phyloP scores from a whole-genome alignment of 2,329 filamentous ascomycete species.

The Hymenoscyphus fraxineus region DNA sequence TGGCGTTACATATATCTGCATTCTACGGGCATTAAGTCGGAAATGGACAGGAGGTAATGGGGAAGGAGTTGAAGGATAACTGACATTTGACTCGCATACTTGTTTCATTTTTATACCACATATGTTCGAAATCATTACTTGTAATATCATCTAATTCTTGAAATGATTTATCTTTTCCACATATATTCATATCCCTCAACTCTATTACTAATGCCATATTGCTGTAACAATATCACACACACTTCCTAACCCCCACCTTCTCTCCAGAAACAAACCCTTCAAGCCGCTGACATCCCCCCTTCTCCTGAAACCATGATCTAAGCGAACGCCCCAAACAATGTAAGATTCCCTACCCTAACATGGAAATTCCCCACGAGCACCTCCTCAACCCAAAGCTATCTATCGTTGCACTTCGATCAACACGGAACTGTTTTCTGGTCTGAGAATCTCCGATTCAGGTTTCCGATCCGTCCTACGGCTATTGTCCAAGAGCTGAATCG shows the following conservation, averaged over 20 bases:
- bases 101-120: neutral
- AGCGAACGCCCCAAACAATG: neutral
- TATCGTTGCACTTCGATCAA: too few species aligned
- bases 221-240: neutral
- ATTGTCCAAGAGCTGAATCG: too few species aligned
- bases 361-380: neutral
- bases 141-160: neutral
- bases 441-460: too few species aligned
- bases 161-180: neutral
- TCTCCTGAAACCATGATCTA: neutral
- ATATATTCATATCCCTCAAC: neutral
- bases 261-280: too few species aligned
- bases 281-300: neutral
- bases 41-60: neutral
- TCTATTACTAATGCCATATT: neutral
- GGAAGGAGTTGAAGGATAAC: neutral
- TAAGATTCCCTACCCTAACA: neutral
- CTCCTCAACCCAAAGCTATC: neutral
- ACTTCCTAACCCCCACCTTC: neutral
- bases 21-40: neutral
- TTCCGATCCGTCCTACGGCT: too few species aligned
- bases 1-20: neutral
- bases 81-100: neutral
- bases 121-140: neutral
- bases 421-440: too few species aligned